Conservation (phyloP, 495 filamentous ascomycete species). For the Penicillium robsamsonii region DNA sequence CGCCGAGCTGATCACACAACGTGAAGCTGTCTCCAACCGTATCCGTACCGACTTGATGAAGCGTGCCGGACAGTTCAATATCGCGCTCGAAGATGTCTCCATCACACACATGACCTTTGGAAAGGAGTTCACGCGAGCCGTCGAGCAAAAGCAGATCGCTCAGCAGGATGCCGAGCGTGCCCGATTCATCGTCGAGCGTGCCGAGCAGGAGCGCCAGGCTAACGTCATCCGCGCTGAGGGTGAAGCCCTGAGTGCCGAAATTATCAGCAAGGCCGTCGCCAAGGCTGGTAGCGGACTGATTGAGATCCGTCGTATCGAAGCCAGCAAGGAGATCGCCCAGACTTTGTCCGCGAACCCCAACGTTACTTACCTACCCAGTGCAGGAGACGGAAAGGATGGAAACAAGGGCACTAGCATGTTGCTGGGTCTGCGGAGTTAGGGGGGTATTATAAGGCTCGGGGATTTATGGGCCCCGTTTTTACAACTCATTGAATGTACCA, state of each 20-base stretch:
- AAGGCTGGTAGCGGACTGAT: constrained; percentile 92
- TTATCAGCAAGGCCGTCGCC: constrained; percentile 85
- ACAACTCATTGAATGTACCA: constrained; percentile 29
- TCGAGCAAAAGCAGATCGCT: constrained; percentile 99
- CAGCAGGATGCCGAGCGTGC: constrained; percentile 98
- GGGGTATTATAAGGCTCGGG: constrained; percentile 11
- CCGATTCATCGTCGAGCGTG: constrained; percentile 96
- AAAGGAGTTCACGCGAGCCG: constrained; percentile 96
- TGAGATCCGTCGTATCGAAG: constrained; percentile 94
- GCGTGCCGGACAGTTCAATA: constrained; percentile 98
- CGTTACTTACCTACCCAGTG: constrained; percentile 89
- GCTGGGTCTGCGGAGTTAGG: constrained; percentile 55
- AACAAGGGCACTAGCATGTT: constrained; percentile 62
- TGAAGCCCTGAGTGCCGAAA: constrained; percentile 93
- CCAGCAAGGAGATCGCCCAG: constrained; percentile 92
- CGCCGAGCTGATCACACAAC: constrained; percentile 98
- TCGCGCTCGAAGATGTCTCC: constrained; percentile 95
- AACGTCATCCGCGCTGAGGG: constrained; percentile 98
- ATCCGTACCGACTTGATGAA: constrained; percentile 94
- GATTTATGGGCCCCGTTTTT: constrained; percentile 25
- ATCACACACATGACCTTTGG: constrained; percentile 99
- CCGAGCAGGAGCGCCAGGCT: constrained; percentile 97
- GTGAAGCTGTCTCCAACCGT: constrained; percentile 90
- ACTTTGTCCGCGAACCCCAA: constrained; percentile 89
- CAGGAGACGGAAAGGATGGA: constrained; percentile 55